Conservation (phyloP, 495 filamentous ascomycete genomes). For the Penicillium subrubescens region DNA sequence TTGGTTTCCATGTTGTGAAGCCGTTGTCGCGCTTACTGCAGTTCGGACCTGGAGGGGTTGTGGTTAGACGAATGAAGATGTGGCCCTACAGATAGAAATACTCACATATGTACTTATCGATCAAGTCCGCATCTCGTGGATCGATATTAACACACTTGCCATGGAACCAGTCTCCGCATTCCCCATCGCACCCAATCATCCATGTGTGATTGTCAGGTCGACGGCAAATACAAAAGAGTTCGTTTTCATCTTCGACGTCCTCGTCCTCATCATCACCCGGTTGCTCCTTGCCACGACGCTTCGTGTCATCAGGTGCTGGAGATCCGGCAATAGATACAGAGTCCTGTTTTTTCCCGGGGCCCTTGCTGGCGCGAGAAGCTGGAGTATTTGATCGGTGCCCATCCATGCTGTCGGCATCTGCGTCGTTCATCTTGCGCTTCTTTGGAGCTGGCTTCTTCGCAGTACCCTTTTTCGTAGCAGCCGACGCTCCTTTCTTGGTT, state of each 20-base stretch:
- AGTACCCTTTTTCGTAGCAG: conserved; percentile 56
- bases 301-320: conserved; percentile 40
- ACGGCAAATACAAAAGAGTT: conserved; percentile 70
- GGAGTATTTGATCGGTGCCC: conserved; percentile 49
- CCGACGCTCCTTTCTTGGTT: conserved; percentile 40
- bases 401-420: conserved; percentile 49
- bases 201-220: conserved; percentile 71
- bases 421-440: conserved; percentile 56
- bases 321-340: conserved; percentile 42
- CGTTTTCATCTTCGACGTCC: conserved; percentile 50
- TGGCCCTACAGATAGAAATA: conserved; percentile 1
- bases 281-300: conserved; percentile 25
- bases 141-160: conserved; percentile 67
- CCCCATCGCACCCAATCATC: conserved; percentile 77
- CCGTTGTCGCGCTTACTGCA: conserved; percentile 57
- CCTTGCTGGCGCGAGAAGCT: conserved; percentile 53
- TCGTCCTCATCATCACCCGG: conserved; percentile 37
- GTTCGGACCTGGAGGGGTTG: conserved; percentile 49
- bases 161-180: conserved; percentile 76
- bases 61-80: conserved; percentile 9
- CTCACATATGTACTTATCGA: conserved; percentile 71
- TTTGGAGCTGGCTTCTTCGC: conserved; percentile 58
- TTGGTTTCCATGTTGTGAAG: conserved; percentile 67
- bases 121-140: conserved; percentile 61
- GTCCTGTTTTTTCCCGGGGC: conserved; percentile 46